phyloP scores from a whole-genome alignment of 2,329 filamentous ascomycete genomes.

The Pseudogymnoascus sp. region DNA sequence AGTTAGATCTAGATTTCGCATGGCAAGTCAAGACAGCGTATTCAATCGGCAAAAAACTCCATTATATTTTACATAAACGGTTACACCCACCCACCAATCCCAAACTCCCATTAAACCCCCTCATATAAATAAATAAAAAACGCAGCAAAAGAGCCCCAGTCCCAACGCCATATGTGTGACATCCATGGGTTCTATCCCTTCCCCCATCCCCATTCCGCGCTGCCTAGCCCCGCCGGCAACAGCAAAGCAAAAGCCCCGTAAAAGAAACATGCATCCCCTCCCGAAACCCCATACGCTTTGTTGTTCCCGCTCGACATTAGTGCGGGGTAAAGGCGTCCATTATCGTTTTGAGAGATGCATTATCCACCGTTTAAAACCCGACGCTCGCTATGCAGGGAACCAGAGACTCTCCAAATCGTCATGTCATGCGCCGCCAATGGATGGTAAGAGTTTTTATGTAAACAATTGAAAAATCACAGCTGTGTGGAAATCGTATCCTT shows the following conservation, averaged over 20 bases:
- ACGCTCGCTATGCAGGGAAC: constrained; percentile 9
- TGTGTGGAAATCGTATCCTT: constrained; percentile 2
- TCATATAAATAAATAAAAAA: constrained; percentile 4
- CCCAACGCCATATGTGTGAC: constrained; percentile 9
- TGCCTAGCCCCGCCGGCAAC: neutral
- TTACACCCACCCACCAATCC: constrained; percentile 6
- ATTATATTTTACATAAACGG: constrained; percentile 9
- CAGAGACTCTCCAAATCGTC: constrained; percentile 6
- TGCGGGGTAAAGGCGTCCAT: constrained; percentile 6
- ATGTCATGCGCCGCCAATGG: constrained; percentile 4
- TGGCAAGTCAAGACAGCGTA: neutral
- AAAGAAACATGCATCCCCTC: neutral
- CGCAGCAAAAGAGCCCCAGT: neutral
- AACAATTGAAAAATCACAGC: constrained; percentile 8
- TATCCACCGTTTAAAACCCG: constrained; percentile 1
- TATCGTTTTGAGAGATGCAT: constrained; percentile 6
- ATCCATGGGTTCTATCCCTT: constrained; percentile 1
- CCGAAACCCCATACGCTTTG: constrained; percentile 1
- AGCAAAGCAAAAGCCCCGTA: neutral
- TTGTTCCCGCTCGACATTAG: constrained; percentile 2
- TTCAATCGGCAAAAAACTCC: constrained; percentile 8
- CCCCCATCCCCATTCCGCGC: neutral
- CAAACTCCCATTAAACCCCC: neutral
- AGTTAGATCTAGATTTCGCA: neutral
- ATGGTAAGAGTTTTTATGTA: constrained; percentile 8